phyloP scores from a whole-genome alignment of 805 yeast species.

The Candida sithepensis region DNA sequence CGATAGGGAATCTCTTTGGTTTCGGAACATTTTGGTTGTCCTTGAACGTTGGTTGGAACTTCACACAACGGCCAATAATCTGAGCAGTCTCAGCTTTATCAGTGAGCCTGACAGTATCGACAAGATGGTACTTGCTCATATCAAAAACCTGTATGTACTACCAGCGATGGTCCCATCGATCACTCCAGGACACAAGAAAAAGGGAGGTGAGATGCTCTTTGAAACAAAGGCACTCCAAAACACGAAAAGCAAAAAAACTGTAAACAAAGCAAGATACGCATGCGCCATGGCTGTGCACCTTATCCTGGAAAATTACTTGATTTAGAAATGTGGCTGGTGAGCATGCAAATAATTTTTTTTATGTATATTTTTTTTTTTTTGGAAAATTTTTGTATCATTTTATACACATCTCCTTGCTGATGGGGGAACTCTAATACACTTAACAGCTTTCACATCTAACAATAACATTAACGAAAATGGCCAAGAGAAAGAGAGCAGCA shows the following conservation, averaged over 20 bases:
- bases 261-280: too few relatives aligned
- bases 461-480: constrained; percentile 47
- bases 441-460: too few relatives aligned
- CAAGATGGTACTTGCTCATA: background rate
- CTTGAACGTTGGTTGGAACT: constrained; percentile 18
- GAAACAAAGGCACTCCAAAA: too few relatives aligned
- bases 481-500: constrained; percentile 85
- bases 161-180: too few relatives aligned
- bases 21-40: constrained; percentile 7
- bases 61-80: constrained; percentile 16
- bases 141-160: too few relatives aligned
- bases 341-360: background rate
- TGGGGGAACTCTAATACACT: too few relatives aligned
- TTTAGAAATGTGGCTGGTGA: background rate
- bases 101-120: constrained; percentile 10
- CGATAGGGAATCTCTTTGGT: constrained; percentile 37
- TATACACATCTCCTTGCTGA: too few relatives aligned
- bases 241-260: too few relatives aligned
- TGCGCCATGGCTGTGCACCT: background rate
- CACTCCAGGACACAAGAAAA: background rate
- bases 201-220: too few relatives aligned
- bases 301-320: background rate
- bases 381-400: background rate
- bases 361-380: constrained; percentile 2
- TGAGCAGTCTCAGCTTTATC: constrained; percentile 7